Percentiles rank a stretch among this genome's conserved stretches.
Evolutionary conservation across 2,329 filamentous ascomycete genomes (phyloP).

Genomic region (Alternaria angustiovoidea): DNA sequence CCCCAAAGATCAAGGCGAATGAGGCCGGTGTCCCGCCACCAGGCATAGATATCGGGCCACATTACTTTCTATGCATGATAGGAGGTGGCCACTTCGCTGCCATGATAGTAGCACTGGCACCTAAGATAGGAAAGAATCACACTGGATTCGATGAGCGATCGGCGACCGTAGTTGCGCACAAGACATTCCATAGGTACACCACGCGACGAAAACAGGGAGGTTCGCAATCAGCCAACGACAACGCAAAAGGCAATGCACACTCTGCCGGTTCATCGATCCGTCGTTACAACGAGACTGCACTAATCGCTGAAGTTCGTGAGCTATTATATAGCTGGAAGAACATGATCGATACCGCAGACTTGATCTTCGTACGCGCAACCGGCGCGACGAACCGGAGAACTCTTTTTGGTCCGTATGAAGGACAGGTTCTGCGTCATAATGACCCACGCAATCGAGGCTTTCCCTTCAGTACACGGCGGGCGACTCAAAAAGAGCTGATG

Average conservation of each 20-base stretch:
- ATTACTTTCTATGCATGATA: conserved; percentile 98
- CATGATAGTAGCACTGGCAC: conserved; percentile 90
- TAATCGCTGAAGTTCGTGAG: conserved; percentile 85
- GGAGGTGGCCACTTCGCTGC: conserved; percentile 97
- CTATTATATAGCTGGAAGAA: conserved; percentile 84
- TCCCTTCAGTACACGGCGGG: conserved; percentile 89
- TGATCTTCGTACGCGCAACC: conserved; percentile 89
- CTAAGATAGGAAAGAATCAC: conserved; percentile 75
- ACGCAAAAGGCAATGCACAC: conserved; percentile 90
- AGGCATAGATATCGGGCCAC: conserved; percentile 72
- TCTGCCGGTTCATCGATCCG: conserved; percentile 90
- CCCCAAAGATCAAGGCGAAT: conserved; percentile 57
- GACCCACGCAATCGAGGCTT: conserved; percentile 86
- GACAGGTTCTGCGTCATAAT: conserved; percentile 79
- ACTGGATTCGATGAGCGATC: conserved; percentile 80
- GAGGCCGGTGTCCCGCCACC: conserved; percentile 66
- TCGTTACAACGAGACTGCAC: conserved; percentile 90
- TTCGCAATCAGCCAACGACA: conserved; percentile 91
- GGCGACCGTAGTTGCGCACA: conserved; percentile 89
- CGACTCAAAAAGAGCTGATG: conserved; percentile 95
- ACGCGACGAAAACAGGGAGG: conserved; percentile 96
- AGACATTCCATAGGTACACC: conserved; percentile 97
- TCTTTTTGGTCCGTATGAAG: conserved; percentile 90
- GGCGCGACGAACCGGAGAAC: conserved; percentile 86
- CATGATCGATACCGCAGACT: conserved; percentile 82